Base-by-base conservation (phyloP, 805 yeast species). In the Monosporozyma siamensis region DNA sequence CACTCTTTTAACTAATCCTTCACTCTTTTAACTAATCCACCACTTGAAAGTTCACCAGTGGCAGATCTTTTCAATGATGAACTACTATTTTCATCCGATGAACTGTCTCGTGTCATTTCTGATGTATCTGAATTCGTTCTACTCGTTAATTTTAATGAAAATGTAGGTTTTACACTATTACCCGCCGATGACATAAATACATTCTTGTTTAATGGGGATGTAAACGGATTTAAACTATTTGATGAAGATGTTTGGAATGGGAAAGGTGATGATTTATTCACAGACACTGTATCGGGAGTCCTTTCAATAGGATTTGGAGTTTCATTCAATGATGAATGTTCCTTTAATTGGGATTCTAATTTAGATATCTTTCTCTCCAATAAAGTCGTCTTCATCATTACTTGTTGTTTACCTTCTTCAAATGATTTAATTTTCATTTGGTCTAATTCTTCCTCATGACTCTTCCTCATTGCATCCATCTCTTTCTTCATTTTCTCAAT, bases 341-440 rank as follows among this genome's bases (percentile, higher is more conserved):
- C 32, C n/a, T 39, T 23, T 12, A 32, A 15, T 24, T 39, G 25
- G 6, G 40, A 38, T 42, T 56, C 63, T 20, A 60, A 42, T 36
- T 60, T 55, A 3, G 54, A 43, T 6, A 60, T 51, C 46, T 56
- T 58, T 44, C 53, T 59, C 43, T 48, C 59, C 20, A 49, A 48
- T 22, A 57, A 48, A 8, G 56, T 58, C 4, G 56, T 48, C 39
- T 56, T 58, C 46, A 49, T 43, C 3, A 32, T 17, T 1, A 47
- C 52, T 34, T 52, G 56, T 30, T 48, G 53, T 23, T 45, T 50
- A 14, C 56, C 54, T 43, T 54, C 56, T 34, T 55, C 56, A 38
- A 53, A 49, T 2, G 56, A 44, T 30, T 47, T 44, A 22, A 42
- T 46, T 8, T 51, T 49, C 20, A 46, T 38, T 23, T 49, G 48